Evolutionary conservation across 768 basidiomycete genomes (phyloP).

Genomic region (Zangia roseola): DNA sequence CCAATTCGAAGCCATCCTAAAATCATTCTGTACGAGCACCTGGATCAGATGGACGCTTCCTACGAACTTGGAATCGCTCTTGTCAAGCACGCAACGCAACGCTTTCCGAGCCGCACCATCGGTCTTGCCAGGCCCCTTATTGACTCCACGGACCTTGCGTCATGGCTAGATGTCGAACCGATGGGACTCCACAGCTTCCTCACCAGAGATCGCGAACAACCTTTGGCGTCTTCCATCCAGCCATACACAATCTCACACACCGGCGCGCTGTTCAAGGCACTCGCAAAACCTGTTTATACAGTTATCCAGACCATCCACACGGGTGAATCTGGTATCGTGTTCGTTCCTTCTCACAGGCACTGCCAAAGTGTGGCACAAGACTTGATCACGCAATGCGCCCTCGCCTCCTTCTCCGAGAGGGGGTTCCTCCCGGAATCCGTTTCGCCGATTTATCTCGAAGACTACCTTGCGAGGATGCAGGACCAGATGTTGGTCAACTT

Average conservation of each 20-base stretch:
- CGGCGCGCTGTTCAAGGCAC: constrained; percentile 81
- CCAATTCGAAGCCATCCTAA: constrained; percentile 41
- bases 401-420: constrained; percentile 63
- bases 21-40: constrained; percentile 78
- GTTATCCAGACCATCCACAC: constrained; percentile 53
- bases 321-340: constrained; percentile 65
- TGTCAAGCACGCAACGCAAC: constrained; percentile 62
- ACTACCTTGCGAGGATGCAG: constrained; percentile 54
- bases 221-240: constrained; percentile 63
- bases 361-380: constrained; percentile 75
- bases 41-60: constrained; percentile 75
- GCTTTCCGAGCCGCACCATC: constrained; percentile 65
- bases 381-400: constrained; percentile 83
- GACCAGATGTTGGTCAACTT: constrained; percentile 68
- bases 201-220: constrained; percentile 80
- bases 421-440: constrained; percentile 63
- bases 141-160: constrained; percentile 76
- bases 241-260: constrained; percentile 88
- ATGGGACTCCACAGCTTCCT: constrained; percentile 71
- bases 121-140: constrained; percentile 77
- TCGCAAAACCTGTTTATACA: constrained; percentile 86
- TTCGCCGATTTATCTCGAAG: constrained; percentile 55
- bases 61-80: constrained; percentile 86
- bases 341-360: constrained; percentile 83
- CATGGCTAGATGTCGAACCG: constrained; percentile 77